Conservation (phyloP, 1,139 yeast genomes). For the Nakaseomyces glabratus region DNA sequence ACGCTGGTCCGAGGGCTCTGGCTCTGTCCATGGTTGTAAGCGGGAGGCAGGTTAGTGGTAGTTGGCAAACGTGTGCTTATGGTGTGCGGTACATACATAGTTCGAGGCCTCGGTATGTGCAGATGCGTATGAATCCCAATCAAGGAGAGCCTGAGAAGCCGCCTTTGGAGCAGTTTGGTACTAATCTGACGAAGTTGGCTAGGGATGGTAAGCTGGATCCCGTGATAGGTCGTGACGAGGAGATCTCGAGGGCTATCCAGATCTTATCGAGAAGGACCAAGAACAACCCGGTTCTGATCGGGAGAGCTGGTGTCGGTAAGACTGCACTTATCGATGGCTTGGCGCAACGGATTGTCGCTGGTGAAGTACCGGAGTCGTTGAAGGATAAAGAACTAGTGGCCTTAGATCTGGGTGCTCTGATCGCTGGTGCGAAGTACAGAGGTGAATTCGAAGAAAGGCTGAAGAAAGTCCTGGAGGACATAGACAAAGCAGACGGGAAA, state of each 20-base stretch:
- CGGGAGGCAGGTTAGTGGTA: too few species aligned
- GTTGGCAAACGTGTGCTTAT: too few species aligned
- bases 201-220: conserved; percentile 89
- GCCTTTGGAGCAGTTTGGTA: conserved; percentile 80
- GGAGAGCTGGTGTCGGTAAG: conserved; percentile 96
- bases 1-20: too few species aligned
- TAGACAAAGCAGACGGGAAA: conserved; percentile 71
- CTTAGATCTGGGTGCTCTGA: conserved; percentile 73
- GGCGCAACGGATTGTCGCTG: conserved; percentile 83
- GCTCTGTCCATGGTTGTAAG: too few species aligned
- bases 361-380: conserved; percentile 92
- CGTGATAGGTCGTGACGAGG: conserved; percentile 94
- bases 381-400: conserved; percentile 75
- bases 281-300: conserved; percentile 88
- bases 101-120: conserved; percentile 15
- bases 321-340: conserved; percentile 94
- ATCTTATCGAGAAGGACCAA: conserved; percentile 86
- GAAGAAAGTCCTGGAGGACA: conserved; percentile 74
- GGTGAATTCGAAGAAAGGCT: conserved; percentile 94
- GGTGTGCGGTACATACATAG: conserved; percentile 3
- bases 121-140: conserved; percentile 34
- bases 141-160: conserved; percentile 49
- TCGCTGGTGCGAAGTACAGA: conserved; percentile 88
- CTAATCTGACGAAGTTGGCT: conserved; percentile 79
- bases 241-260: conserved; percentile 84